Conservation (phyloP, 2,329 filamentous ascomycete genomes). For the Trichophyton mentagrophytes region DNA sequence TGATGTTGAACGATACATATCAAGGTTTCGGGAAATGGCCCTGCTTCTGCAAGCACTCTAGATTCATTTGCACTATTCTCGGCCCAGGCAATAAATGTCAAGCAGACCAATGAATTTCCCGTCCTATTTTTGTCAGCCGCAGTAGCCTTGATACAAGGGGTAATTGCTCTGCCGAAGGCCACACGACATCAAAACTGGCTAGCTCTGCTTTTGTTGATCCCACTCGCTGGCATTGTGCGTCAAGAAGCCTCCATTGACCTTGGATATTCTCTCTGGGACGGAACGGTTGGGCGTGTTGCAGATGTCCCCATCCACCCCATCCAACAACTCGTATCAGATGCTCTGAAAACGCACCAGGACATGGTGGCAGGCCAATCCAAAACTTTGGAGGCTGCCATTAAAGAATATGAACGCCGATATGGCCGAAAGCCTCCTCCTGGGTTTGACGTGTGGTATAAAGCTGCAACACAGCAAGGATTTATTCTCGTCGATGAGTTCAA, state of each 20-base stretch:
- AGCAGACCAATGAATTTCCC: neutral
- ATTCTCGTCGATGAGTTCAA: constrained; percentile 6
- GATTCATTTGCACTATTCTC: neutral
- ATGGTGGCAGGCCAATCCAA: constrained; percentile 4
- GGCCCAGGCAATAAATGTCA: neutral
- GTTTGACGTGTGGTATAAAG: constrained; percentile 6
- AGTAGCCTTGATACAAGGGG: neutral
- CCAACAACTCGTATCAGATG: neutral
- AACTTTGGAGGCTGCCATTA: neutral
- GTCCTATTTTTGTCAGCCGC: constrained; percentile 1
- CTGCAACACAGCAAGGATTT: neutral
- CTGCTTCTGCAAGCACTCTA: neutral
- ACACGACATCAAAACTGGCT: neutral
- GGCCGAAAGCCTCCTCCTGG: constrained; percentile 3
- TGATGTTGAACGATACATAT: neutral
- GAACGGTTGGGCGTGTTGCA: neutral
- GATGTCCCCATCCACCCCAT: constrained; percentile 3
- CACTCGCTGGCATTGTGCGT: neutral
- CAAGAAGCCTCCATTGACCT: neutral
- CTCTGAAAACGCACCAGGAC: neutral
- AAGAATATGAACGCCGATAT: constrained; percentile 5
- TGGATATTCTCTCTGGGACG: neutral
- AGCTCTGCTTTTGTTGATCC: neutral
- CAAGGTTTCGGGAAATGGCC: neutral
- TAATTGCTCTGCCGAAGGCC: neutral